Evolutionary conservation across 2,329 filamentous ascomycete species (phyloP).

Genomic region (Epichloe sp.): DNA sequence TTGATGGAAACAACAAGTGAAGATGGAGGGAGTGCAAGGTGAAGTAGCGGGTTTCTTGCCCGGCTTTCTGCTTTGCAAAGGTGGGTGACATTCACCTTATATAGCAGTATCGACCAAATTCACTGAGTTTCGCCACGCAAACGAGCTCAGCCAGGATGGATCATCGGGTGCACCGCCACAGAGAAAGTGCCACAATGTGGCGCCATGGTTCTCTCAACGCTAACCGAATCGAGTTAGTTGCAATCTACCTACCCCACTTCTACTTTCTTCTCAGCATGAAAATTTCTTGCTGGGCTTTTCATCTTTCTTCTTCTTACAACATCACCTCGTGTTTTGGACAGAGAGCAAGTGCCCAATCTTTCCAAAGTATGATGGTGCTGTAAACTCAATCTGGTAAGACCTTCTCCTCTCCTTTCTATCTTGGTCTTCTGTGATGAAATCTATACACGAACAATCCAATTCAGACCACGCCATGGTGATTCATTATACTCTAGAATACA

Average conservation of each 20-base stretch:
- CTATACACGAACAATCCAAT: slow-evolving; percentile 46
- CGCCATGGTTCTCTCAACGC: background rate
- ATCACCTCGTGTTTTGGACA: background rate
- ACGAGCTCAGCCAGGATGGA: background rate
- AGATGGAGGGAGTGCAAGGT: background rate
- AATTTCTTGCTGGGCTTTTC: background rate
- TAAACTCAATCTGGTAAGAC: slow-evolving; percentile 11
- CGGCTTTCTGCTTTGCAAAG: background rate
- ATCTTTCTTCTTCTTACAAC: background rate
- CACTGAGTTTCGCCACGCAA: slow-evolving; percentile 15
- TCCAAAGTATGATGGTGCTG: background rate
- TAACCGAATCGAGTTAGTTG: background rate
- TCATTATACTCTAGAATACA: slow-evolving; percentile 34
- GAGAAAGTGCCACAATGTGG: background rate
- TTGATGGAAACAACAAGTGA: background rate
- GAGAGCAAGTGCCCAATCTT: slow-evolving; percentile 1
- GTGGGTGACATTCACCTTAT: slow-evolving; percentile 12
- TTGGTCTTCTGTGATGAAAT: slow-evolving; percentile 20
- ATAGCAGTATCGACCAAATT: slow-evolving; percentile 1
- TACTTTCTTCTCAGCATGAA: slow-evolving; percentile 1
- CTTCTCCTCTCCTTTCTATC: background rate
- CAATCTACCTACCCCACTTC: background rate
- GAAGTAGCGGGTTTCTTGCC: background rate
- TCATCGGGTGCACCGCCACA: slow-evolving; percentile 24
- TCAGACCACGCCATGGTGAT: slow-evolving; percentile 47